Base-by-base conservation (phyloP, 352 stramenopile genomes). In the Phytophthora macrochlamydospora region DNA sequence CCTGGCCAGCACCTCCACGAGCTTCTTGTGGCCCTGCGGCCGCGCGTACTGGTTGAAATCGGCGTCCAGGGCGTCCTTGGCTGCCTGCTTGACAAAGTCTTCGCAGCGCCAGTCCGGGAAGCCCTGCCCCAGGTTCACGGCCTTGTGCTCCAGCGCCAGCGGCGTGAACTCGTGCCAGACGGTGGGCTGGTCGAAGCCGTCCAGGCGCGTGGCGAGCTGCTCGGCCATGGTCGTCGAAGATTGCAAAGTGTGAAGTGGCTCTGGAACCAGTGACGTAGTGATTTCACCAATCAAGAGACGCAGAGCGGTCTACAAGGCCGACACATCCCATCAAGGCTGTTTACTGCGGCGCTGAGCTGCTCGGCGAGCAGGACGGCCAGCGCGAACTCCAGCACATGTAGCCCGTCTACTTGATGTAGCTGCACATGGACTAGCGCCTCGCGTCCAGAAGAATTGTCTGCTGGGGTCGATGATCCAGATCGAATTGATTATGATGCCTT, bases 41-140 rank as follows among this genome's bases (percentile, higher is more conserved):
- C 91, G 91, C 45, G 86, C 92, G 70, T 98, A 98, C 73, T 98
- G 95, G 83, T 98, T 98, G 56, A 91, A 88, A 84, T 98, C 91
- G 42, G 93, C 89, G 53, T 98, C 83, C 33, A 98, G 83, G 43
- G 96, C 95, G 61, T 91, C 82, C 60, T 98, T 97, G 51, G 94
- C 93, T 52, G 92, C 96, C 31, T 95, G 87, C 59, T 98, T 97
- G 51, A 98, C 81, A 62, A 99, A 99, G 24, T 92, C 79, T 56
- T 97, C 88, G 66, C 92, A 98, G 46, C 79, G 89, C 97, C 97
- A 99, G 73, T 97, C 85, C 7, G 85, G 81, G 75, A 99, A 99
- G 29, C 95, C 95, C 75, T 98, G 95, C 0, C 87, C 92, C 29
- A 98, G 76, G 73, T 98, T 98, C n/a, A 98, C 80, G 28, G 92